Evolutionary conservation across 1,284 basidiomycete species (phyloP).

Genomic region (Termitomyces sp.): DNA sequence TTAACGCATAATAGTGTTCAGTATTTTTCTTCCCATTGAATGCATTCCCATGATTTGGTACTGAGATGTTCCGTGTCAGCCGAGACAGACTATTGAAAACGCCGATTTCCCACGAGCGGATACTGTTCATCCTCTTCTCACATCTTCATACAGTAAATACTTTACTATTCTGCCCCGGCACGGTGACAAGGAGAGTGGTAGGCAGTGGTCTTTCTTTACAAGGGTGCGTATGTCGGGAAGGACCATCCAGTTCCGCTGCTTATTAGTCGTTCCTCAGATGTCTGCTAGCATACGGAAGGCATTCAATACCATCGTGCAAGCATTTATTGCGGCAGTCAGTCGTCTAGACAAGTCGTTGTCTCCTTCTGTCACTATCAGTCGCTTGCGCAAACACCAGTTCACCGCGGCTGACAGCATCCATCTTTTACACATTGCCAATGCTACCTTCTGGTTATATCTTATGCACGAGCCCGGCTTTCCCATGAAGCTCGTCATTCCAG

Average conservation of each 20-base stretch:
- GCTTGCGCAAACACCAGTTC: slow-evolving; percentile 59
- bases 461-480: slow-evolving; percentile 73
- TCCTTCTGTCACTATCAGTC: slow-evolving; percentile 62
- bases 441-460: slow-evolving; percentile 72
- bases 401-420: slow-evolving; percentile 57
- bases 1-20: not conserved
- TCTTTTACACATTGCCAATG: slow-evolving; percentile 59
- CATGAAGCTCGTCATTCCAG: slow-evolving; percentile 78
- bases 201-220: not conserved
- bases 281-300: slow-evolving; percentile 2
- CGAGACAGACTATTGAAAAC: not conserved
- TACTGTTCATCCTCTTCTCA: not conserved
- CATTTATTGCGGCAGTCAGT: slow-evolving; percentile 53
- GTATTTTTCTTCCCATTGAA: not conserved
- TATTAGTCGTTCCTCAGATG: slow-evolving; percentile 1
- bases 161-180: not conserved
- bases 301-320: slow-evolving; percentile 33
- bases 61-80: not conserved
- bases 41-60: not conserved
- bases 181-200: not conserved
- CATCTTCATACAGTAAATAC: not conserved
- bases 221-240: not conserved
- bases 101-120: not conserved
- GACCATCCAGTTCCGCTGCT: not conserved
- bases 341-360: slow-evolving; percentile 76